A percentile compares a stretch with the other conserved stretches of the same genome.
These are phyloP conservation scores for Nannochloropsis salina DNA, from an alignment of 108 stramenopile genomes.

Conservation along the genomic window DNA sequence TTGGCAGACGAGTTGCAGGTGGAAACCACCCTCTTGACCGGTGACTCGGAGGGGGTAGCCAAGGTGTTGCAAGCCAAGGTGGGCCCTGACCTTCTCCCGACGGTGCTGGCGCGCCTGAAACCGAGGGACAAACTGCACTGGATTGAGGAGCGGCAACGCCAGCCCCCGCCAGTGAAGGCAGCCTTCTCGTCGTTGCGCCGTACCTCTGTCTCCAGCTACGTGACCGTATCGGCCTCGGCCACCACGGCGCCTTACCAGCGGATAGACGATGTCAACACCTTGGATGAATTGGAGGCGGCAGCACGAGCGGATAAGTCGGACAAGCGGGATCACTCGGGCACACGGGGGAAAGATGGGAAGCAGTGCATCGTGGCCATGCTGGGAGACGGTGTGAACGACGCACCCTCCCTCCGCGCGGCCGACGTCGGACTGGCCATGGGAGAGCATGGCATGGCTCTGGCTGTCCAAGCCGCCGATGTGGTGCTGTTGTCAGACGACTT, in stretches of 20 bases:
- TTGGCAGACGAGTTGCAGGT: background rate
- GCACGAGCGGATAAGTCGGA: background rate
- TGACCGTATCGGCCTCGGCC: background rate
- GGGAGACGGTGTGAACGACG: slow-evolving; percentile 98
- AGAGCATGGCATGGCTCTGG: slow-evolving; percentile 88
- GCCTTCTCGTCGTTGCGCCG: background rate
- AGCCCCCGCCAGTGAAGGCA: background rate
- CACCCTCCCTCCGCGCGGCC: slow-evolving; percentile 93
- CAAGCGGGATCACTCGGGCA: background rate
- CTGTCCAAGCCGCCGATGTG: slow-evolving; percentile 93
- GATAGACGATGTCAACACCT: background rate
- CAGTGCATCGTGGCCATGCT: slow-evolving; percentile 79
- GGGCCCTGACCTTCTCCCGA: background rate
- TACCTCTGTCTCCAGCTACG: background rate
- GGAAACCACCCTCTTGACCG: background rate
- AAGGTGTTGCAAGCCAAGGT: background rate
- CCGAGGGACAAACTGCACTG: background rate
- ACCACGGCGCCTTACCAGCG: background rate
- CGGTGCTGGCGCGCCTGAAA: background rate
- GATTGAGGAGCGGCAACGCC: background rate
- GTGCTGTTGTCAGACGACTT: slow-evolving; percentile 96
- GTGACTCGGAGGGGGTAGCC: background rate
- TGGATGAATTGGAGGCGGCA: background rate
- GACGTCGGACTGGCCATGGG: slow-evolving; percentile 99
- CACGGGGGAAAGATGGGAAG: background rate